These are phyloP conservation scores for Seiridium cupressi DNA, from an alignment of 2,329 filamentous ascomycete genomes.

Conservation along the genomic window DNA sequence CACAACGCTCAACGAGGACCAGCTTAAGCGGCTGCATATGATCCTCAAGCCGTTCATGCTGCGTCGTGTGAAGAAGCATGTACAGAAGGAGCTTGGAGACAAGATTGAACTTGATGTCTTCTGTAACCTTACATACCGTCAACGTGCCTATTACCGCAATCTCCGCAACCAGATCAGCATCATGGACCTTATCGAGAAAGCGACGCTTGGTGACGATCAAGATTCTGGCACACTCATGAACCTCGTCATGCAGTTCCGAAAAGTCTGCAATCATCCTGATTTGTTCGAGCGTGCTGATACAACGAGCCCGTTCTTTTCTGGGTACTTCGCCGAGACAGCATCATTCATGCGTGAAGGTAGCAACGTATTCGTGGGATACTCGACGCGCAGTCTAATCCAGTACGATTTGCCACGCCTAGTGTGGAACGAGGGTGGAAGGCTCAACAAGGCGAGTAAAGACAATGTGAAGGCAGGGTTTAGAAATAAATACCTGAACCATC, in stretches of 20 bases:
- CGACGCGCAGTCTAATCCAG: constrained; percentile 80
- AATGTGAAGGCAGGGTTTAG: constrained; percentile 79
- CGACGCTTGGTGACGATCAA: constrained; percentile 87
- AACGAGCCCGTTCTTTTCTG: constrained; percentile 77
- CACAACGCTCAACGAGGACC: constrained; percentile 98
- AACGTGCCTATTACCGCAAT: constrained; percentile 89
- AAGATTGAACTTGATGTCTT: constrained; percentile 97
- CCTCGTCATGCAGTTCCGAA: constrained; percentile 98
- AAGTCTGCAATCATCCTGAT: constrained; percentile 98
- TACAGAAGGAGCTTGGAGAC: constrained; percentile 97
- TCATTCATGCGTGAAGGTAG: constrained; percentile 90
- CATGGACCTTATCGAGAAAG: constrained; percentile 97
- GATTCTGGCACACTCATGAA: constrained; percentile 98
- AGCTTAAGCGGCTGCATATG: constrained; percentile 95
- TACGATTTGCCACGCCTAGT: constrained; percentile 79
- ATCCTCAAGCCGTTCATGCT: constrained; percentile 99
- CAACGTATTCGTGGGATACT: constrained; percentile 80
- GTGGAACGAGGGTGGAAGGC: constrained; percentile 75
- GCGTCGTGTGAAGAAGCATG: constrained; percentile 98
- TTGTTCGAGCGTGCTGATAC: constrained; percentile 94
- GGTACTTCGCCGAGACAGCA: constrained; percentile 90
- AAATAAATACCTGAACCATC: constrained; percentile 70
- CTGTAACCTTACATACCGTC: constrained; percentile 94
- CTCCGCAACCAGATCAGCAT: constrained; percentile 97
- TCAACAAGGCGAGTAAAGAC: constrained; percentile 70